phyloP scores from a whole-genome alignment of 345 rosid genomes.

The Euphorbia tirucalli region DNA sequence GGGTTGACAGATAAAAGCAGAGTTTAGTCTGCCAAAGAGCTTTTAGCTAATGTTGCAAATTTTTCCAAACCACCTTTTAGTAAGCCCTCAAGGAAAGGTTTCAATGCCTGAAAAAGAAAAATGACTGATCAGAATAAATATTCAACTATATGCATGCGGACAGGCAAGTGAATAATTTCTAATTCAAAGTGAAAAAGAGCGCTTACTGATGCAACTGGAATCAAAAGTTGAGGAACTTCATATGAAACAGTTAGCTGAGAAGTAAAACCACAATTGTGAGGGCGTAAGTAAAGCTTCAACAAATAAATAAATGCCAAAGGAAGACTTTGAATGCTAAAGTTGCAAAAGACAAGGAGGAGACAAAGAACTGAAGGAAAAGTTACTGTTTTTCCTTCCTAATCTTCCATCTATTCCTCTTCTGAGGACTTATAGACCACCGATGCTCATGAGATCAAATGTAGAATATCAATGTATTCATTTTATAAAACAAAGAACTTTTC shows the following conservation, averaged over 20 bases:
- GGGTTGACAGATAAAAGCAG: conserved; percentile 7
- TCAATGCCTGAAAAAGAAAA: conserved; percentile 55
- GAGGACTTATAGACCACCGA: background rate
- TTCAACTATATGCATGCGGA: too few species aligned
- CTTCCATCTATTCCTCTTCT: background rate
- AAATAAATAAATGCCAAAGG: background rate
- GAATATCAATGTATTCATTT: too few species aligned
- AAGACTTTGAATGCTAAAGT: background rate
- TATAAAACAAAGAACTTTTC: background rate
- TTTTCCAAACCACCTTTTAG: conserved; percentile 61
- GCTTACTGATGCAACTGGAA: conserved; percentile 81
- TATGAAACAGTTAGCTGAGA: conserved; percentile 90
- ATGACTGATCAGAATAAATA: background rate
- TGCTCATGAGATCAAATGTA: background rate
- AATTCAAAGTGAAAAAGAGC: conserved; percentile 8
- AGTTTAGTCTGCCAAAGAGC: conserved; percentile 17
- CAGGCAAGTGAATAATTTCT: background rate
- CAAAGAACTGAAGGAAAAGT: background rate
- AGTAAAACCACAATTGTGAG: conserved; percentile 14
- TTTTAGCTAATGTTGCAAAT: conserved; percentile 52
- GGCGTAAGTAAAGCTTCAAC: background rate
- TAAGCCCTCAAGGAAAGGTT: conserved; percentile 73
- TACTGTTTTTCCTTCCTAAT: background rate
- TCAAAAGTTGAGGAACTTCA: conserved; percentile 78
- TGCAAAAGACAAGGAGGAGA: background rate